Evolutionary conservation across 768 basidiomycete species (phyloP), one percentile per base, ranked within the genome.

Genomic region (Amylocystis lapponica): DNA sequence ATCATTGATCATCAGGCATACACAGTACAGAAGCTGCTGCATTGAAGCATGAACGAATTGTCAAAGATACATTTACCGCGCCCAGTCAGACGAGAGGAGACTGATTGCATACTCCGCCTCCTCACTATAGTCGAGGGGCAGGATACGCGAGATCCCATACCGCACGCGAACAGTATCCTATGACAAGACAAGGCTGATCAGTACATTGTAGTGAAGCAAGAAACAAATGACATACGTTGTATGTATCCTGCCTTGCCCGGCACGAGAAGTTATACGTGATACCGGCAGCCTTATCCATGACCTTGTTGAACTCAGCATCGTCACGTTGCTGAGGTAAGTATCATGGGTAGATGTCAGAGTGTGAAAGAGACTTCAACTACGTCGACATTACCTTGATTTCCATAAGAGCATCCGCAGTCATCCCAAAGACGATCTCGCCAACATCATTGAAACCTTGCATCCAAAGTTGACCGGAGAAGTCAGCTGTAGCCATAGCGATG

Each of bases 391-490:
- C 89, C 71, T 76, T 86, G 48, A 92, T 70, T n/a, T 70, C 72
- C 43, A 82, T 63, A 32, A 98, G 60, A 12, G 93, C 83, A 53
- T 92, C 78, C 10, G 90, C 95, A 25, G 76, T 66, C 67, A 79
- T 83, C 21, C 79, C 85, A 49, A 97, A 82, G 13, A 99, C 64
- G 4, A 69, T 66, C 40, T 79, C 62, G 4, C 92, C 96, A 26
- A 85, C 79, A 5, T 98, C 95, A 59, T 99, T 95, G 72, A 99
- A 99, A 3, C 87, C 91, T 49, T 89, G 88, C 34, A 97, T 68
- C 95, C 95, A 98, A 14, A 81, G 75, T 62, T 94, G 89, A 17
- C 81, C 83, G 14, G 90, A 87, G 67, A 82, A 78, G 62, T 99
- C 96, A n/a, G 89, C 78, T 2, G 91, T 83, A 36, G 87, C 88